Evolutionary conservation across 192 early-diverging fungal species (phyloP).

Genomic region (Spinellus fusiger): DNA sequence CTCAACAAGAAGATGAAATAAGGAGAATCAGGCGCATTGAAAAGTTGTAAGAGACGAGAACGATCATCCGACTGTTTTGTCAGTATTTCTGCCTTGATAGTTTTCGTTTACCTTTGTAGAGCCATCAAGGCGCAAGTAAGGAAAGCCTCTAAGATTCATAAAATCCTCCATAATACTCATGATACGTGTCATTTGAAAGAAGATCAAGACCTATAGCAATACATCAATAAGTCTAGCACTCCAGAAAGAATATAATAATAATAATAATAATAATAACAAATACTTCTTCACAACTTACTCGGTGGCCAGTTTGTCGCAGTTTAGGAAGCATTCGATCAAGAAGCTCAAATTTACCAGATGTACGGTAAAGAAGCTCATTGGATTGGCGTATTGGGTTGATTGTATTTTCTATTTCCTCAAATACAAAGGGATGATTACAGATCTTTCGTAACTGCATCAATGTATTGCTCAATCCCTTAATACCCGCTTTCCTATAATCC

Average conservation of each 20-base stretch:
- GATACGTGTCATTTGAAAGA: conserved; percentile 84
- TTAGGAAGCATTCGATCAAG: conserved; percentile 93
- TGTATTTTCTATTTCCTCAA: conserved; percentile 81
- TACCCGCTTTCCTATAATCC: conserved; percentile 43
- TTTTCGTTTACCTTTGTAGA: conserved; percentile 58
- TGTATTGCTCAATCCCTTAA: conserved; percentile 86
- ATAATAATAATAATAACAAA: not conserved
- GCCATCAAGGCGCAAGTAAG: conserved; percentile 86
- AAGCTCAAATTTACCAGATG: conserved; percentile 95
- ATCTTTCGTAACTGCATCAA: conserved; percentile 99
- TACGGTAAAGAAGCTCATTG: conserved; percentile 76
- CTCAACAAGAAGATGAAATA: conserved; percentile 90
- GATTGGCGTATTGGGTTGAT: conserved; percentile 68
- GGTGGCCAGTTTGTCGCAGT: conserved; percentile 71
- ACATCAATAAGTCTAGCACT: not conserved
- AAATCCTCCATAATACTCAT: conserved; percentile 99
- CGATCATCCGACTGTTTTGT: conserved; percentile 67
- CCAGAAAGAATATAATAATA: not conserved
- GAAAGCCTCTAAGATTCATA: conserved; percentile 65
- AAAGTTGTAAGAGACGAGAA: conserved; percentile 67
- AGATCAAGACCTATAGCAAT: conserved; percentile 58
- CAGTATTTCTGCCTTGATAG: not conserved
- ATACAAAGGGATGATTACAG: conserved; percentile 98
- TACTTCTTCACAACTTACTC: conserved; percentile 52
- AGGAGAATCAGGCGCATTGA: conserved; percentile 76